Evolutionary conservation across 2,329 filamentous ascomycete genomes (phyloP).

Genomic region (Incumbomyces lentus): DNA sequence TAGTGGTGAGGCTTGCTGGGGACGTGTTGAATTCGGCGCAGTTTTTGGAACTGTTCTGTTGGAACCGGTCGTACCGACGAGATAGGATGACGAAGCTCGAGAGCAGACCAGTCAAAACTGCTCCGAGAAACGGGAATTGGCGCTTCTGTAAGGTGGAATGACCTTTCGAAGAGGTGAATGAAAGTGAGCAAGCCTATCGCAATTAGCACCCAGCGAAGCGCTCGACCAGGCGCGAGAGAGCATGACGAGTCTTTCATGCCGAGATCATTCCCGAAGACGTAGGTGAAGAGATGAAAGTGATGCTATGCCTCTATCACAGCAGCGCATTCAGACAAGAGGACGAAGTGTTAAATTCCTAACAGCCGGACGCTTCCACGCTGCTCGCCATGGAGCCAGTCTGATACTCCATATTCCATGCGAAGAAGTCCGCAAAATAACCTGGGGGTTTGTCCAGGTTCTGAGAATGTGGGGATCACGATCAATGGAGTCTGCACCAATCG

Average conservation of each 20-base stretch:
- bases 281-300: no score
- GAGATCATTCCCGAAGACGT: no score
- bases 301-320: no score
- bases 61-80: neutral
- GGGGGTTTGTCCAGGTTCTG: no score
- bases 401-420: no score
- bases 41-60: neutral
- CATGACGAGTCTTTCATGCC: neutral
- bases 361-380: no score
- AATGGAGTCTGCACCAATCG: no score
- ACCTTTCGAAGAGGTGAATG: neutral
- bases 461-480: no score
- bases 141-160: neutral
- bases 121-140: neutral
- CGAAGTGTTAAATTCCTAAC: no score
- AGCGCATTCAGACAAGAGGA: no score
- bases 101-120: constrained; percentile 2
- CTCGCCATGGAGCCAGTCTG: no score
- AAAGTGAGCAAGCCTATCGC: neutral
- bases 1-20: neutral
- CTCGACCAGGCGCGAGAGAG: neutral
- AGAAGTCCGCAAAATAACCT: no score
- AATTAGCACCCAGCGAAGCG: neutral
- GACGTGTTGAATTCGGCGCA: neutral
- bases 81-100: neutral